Evolutionary conservation across 345 rosid species (phyloP), one percentile per base, ranked within the genome.

Genomic region (Eucalyptus decipiens): DNA sequence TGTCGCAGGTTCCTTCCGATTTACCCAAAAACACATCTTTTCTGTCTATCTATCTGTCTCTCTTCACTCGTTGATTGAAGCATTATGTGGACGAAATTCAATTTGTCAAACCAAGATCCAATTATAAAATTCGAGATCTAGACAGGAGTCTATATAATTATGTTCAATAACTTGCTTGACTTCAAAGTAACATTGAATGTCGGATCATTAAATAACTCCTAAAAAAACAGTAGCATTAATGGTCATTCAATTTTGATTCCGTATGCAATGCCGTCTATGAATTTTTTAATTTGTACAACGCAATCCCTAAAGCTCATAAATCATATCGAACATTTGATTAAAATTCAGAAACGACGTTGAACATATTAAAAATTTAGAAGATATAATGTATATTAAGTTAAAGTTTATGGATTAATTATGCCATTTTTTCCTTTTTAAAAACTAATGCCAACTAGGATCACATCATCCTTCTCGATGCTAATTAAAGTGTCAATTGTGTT

Each of bases 231-330:
- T 8, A 15, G 6, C 11, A n/a, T 0, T 0, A 4, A n/a, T 4
- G 11, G 6, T 6, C 4, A 1, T 7, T 65, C 1, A 67, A 16
- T 8, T 67, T 67, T 8, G 4, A 1, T 32, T 18, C 0, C 5
- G 1, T 17, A 8, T 16, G 3, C 10, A 7, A 16, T n/a, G 2
- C n/a, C 0, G 1, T 30, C 0, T 14, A 0, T 8, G 0, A 15
- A 15, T 0, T 14, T 65, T 65, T 65, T 30, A 7, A 14, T n/a
- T 16, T 16, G 2, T 8, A 5, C 2, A 32, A 4, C 3, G 1
- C 0, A 3, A 1, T 67, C 6, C 0, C 23, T 8, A 0, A 67
- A 67, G 1, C 3, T 18, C 12, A 16, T 9, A 0, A 24, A 10
- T 56, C 6, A 24, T 56, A 56, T 56, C 6, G 1, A 56, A 24